A percentile compares a stretch with the other conserved stretches of the same genome.
Evolutionary conservation across 2,329 filamentous ascomycete species (phyloP).

Genomic region (Alternaria brassicicola): DNA sequence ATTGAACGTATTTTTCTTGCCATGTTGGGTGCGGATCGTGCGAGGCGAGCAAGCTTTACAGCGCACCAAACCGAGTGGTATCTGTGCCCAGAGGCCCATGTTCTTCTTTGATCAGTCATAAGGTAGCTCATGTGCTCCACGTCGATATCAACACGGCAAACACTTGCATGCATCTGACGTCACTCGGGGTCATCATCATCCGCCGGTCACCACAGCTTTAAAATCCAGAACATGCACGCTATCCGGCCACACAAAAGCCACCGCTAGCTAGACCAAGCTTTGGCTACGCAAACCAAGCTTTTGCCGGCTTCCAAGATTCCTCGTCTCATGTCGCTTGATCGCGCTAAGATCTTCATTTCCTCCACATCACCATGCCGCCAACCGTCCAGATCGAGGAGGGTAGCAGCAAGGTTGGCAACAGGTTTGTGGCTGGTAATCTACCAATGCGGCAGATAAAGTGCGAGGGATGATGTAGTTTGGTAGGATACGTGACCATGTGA

Average conservation of each 20-base stretch:
- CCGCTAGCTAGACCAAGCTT: slow-evolving; percentile 29
- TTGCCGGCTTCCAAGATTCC: slow-evolving; percentile 26
- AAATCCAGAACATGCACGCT: neutral
- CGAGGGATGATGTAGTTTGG: slow-evolving; percentile 25
- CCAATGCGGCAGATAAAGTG: slow-evolving; percentile 17
- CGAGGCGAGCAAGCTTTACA: neutral
- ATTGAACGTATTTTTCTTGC: neutral
- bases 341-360: slow-evolving; percentile 11
- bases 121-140: neutral
- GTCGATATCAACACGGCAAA: neutral
- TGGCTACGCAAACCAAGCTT: slow-evolving; percentile 25
- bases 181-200: neutral
- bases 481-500: neutral
- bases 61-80: too few relatives aligned
- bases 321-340: slow-evolving; percentile 14
- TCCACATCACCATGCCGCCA: slow-evolving; percentile 11
- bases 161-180: neutral
- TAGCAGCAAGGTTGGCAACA: slow-evolving; percentile 28
- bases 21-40: neutral
- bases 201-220: neutral
- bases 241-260: slow-evolving; percentile 24
- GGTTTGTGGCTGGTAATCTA: slow-evolving; percentile 38
- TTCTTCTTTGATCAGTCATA: neutral
- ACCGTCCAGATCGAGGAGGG: neutral
- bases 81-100: neutral